phyloP scores from a whole-genome alignment of 2,329 filamentous ascomycete genomes.

The Kalmusia sp. region DNA sequence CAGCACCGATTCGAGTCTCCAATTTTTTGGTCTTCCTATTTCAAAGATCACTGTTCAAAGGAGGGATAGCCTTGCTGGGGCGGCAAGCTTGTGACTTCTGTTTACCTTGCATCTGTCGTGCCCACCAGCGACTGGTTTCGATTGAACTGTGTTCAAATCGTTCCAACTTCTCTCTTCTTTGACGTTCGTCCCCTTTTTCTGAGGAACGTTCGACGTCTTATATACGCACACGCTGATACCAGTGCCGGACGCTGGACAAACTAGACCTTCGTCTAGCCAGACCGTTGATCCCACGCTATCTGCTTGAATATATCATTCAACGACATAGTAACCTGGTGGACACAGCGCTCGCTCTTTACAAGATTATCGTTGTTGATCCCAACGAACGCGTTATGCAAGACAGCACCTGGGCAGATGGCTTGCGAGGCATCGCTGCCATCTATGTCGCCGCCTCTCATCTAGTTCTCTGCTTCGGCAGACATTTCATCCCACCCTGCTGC shows the following conservation, averaged over 20 bases:
- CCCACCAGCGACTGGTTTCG: background rate
- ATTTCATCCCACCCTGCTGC: background rate
- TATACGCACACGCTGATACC: background rate
- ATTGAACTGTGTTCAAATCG: background rate
- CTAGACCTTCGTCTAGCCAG: background rate
- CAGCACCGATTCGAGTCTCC: background rate
- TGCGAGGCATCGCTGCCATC: conserved; percentile 7
- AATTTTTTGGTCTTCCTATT: background rate
- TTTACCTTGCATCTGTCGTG: background rate
- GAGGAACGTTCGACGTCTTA: too few relatives aligned
- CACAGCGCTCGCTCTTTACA: background rate
- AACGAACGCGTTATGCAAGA: conserved; percentile 9
- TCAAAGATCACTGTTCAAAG: background rate
- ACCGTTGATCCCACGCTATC: background rate
- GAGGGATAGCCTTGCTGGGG: background rate
- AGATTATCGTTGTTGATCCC: background rate
- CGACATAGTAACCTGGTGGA: background rate
- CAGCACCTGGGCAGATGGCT: conserved; percentile 5
- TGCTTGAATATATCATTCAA: background rate
- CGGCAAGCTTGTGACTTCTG: background rate
- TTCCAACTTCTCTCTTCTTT: background rate
- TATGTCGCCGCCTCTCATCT: conserved; percentile 6
- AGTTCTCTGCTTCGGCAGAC: background rate
- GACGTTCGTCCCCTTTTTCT: background rate
- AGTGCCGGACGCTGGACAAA: background rate